Percentiles rank a stretch among this genome's conserved stretches.
phyloP scores from a whole-genome alignment of 139 green algal species.

The Spirogloea muscicola region DNA sequence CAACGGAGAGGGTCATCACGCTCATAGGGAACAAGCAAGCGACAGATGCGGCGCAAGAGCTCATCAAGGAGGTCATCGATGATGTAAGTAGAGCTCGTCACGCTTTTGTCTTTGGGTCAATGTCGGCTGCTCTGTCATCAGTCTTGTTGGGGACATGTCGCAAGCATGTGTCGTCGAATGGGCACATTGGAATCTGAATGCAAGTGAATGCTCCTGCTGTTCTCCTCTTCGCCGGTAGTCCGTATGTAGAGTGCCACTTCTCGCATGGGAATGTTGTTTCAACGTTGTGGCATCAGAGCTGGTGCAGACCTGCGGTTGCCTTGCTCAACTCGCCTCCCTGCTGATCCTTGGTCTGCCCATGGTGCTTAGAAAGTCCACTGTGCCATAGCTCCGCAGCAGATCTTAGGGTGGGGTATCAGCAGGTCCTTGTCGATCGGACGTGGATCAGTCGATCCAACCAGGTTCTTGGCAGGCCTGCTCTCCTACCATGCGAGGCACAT shows the following conservation, averaged over 20 bases:
- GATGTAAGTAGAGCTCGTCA: background rate
- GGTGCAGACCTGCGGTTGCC: background rate
- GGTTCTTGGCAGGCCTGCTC: conserved; percentile 10
- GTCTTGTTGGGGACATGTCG: background rate
- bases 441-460: background rate
- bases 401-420: too few relatives aligned
- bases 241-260: background rate
- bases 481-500: too few relatives aligned
- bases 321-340: background rate
- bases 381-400: too few relatives aligned
- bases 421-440: too few relatives aligned
- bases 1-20: conserved; percentile 23
- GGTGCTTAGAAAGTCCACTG: too few relatives aligned
- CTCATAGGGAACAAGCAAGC: background rate
- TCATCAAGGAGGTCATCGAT: conserved; percentile 15
- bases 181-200: background rate
- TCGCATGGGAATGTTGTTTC: background rate
- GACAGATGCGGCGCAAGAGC: conserved; percentile 9
- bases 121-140: background rate
- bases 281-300: conserved; percentile 2
- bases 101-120: background rate
- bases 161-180: background rate
- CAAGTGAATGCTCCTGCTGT: background rate
- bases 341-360: too few relatives aligned
- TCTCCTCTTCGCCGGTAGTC: too few relatives aligned